Percentiles rank a stretch among this genome's conserved stretches.
Conservation (phyloP, 176 grass and related monocot species). For the Guadua angustifolia region DNA sequence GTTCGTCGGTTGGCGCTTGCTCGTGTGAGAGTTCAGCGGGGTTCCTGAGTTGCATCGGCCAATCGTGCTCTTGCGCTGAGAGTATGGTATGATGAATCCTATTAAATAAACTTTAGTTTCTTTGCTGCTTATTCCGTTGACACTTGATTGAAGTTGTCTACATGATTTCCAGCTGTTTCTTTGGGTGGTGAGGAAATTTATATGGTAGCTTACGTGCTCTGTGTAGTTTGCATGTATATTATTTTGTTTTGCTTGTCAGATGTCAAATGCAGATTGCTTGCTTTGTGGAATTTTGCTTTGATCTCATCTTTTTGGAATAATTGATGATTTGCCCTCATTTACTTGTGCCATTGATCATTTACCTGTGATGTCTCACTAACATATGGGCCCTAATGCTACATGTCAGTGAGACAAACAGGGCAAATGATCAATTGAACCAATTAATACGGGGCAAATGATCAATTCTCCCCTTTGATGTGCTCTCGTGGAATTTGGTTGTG, state of each 20-base stretch:
- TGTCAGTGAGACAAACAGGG: too few relatives aligned
- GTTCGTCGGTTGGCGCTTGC: slow-evolving; percentile 11
- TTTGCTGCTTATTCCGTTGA: neutral
- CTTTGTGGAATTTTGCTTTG: neutral
- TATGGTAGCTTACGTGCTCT: neutral
- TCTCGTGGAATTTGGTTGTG: neutral
- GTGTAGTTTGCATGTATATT: neutral
- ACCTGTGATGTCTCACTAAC: too few relatives aligned
- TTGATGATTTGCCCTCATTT: too few relatives aligned
- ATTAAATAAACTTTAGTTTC: neutral
- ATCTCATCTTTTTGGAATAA: neutral
- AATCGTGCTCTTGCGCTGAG: slow-evolving; percentile 1
- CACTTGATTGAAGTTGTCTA: neutral
- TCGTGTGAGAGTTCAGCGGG: neutral
- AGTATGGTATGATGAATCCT: slow-evolving; percentile 1
- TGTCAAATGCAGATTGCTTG: neutral
- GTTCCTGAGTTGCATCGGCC: neutral
- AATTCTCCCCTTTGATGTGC: neutral
- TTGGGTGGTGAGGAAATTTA: neutral
- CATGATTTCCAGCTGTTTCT: neutral
- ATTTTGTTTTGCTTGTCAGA: neutral
- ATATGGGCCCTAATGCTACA: too few relatives aligned
- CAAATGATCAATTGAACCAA: too few relatives aligned
- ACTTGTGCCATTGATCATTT: too few relatives aligned
- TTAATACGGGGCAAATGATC: too few relatives aligned